phyloP scores from a whole-genome alignment of 2,329 filamentous ascomycete species.

The Aspergillus cejpii region DNA sequence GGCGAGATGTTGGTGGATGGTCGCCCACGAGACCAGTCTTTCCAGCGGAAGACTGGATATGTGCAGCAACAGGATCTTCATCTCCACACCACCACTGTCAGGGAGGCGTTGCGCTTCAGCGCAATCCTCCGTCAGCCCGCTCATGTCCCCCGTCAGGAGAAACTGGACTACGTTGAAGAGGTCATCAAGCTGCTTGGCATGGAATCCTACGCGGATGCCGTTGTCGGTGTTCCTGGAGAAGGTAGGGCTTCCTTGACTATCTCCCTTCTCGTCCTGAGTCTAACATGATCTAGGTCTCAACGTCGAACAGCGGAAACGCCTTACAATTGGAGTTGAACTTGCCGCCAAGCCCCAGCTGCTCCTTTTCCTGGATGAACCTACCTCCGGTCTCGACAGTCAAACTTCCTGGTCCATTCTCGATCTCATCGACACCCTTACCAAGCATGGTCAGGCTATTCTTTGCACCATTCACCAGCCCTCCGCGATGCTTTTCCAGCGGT shows the following conservation, averaged over 20 bases:
- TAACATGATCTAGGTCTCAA: slow-evolving; percentile 41
- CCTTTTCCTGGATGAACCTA: slow-evolving; percentile 91
- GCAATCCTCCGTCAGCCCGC: slow-evolving; percentile 78
- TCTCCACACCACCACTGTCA: slow-evolving; percentile 73
- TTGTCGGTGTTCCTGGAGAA: slow-evolving; percentile 85
- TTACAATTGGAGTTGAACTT: slow-evolving; percentile 94
- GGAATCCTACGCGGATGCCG: slow-evolving; percentile 80
- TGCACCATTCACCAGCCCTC: slow-evolving; percentile 98
- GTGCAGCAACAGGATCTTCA: slow-evolving; percentile 92
- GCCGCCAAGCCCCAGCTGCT: slow-evolving; percentile 84
- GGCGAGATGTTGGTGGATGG: slow-evolving; percentile 84
- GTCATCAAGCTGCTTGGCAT: slow-evolving; percentile 88
- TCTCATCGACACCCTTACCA: slow-evolving; percentile 80
- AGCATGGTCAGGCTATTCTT: slow-evolving; percentile 85
- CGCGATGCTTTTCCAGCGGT: slow-evolving; percentile 87
- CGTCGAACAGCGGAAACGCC: slow-evolving; percentile 61
- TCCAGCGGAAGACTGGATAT: slow-evolving; percentile 88
- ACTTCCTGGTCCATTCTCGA: slow-evolving; percentile 89
- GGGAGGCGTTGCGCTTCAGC: slow-evolving; percentile 80
- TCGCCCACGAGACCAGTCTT: slow-evolving; percentile 65
- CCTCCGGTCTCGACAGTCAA: slow-evolving; percentile 86
- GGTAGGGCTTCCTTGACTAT: slow-evolving; percentile 40
- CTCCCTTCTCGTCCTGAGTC: not conserved
- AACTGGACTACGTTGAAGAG: slow-evolving; percentile 79
- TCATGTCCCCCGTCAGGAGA: slow-evolving; percentile 64